Evolutionary conservation across 352 stramenopile genomes (phyloP), one percentile per base, ranked within the genome.

Genomic region (Phytophthora kernoviae): DNA sequence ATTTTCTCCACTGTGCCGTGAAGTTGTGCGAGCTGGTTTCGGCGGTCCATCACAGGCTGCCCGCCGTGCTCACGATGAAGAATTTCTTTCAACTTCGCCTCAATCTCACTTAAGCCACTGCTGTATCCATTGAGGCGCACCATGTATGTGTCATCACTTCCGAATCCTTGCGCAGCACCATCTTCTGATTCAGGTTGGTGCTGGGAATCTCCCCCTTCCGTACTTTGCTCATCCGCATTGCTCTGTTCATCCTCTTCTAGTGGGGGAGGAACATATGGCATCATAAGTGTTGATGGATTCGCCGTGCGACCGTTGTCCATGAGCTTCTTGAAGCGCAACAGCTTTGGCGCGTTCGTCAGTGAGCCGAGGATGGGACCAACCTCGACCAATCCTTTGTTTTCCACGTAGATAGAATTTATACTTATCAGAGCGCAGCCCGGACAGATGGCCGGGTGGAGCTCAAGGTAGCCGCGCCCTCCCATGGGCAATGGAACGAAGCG

Each of bases 291-390:
- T 20, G 82, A 81, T 11, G 86, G 86, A 42, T 87, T 91, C n/a
- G 83, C 85, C 1, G 79, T 86, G 11, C 81, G 79, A 10, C 82
- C 84, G 39, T 75, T 70, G 26, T 79, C 85, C 70, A 92, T 93
- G 11, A 93, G 80, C 48, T 93, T 93, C 61, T 92, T 95, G 60
- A 95, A 95, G n/a, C 79, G 78, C 48, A 95, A 58, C 17, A 92
- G 64, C 36, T 93, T 91, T 15, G 75, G 70, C 27, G 70, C 65
- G 9, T 74, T 70, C 11, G 73, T 50, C 12, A 91, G 70, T 10
- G 79, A 84, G 17, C 65, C 83, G 17, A 95, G 62, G 17, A 93
- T 84, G 9, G 79, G 70, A 0, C 87, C 87, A 8, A 95, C 73
- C 51, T 94, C 87, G 2, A 78, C 73, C 6, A 94, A 68, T 0